Evolutionary conservation across 2,329 filamentous ascomycete species (phyloP).

Genomic region (Fusarium sp.): DNA sequence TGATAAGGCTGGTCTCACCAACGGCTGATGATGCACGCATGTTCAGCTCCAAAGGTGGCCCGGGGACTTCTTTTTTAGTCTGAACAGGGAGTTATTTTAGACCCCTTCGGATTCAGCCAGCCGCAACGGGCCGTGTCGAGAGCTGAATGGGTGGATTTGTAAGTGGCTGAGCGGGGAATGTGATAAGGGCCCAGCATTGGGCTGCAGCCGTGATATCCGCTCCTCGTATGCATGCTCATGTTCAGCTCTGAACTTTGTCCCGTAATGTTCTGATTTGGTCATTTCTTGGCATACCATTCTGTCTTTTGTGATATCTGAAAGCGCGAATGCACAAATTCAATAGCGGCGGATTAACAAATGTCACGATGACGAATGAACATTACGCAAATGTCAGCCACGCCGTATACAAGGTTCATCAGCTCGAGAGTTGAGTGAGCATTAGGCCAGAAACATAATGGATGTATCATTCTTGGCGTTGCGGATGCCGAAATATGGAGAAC

Average conservation of each 20-base stretch:
- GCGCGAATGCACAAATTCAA: neutral
- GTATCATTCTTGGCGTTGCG: neutral
- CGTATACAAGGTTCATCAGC: neutral
- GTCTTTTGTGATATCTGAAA: neutral
- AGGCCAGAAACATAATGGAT: neutral
- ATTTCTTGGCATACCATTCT: neutral
- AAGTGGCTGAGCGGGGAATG: constrained; percentile 3
- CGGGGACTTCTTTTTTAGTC: neutral
- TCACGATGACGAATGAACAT: neutral
- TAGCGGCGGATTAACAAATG: neutral
- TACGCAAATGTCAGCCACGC: neutral
- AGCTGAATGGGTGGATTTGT: neutral
- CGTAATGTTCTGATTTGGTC: neutral
- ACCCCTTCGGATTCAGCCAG: neutral
- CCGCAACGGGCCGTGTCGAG: neutral
- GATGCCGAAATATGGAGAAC: neutral
- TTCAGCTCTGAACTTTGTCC: constrained; percentile 5
- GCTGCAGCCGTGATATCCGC: neutral
- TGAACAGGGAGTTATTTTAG: neutral
- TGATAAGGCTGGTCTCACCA: neutral
- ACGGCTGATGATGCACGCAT: neutral
- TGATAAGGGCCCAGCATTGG: neutral
- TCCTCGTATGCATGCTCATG: neutral
- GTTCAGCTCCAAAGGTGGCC: constrained; percentile 3
- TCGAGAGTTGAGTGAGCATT: neutral